Base-by-base conservation (phyloP, 345 rosid genomes). In the Populus tremula region DNA sequence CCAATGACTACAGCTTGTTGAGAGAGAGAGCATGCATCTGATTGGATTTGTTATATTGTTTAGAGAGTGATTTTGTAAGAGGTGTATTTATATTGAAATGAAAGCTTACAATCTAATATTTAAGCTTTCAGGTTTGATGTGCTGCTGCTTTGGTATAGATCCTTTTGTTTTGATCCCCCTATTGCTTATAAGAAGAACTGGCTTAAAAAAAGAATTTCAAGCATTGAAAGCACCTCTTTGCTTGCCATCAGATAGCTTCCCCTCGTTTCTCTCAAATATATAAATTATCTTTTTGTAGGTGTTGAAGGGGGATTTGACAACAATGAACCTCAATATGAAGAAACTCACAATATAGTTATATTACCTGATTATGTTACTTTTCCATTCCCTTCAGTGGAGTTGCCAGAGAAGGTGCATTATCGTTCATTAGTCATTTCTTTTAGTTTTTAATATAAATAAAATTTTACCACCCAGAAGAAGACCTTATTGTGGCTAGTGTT, bases 301-400 rank as follows among this genome's bases (percentile, higher is more conserved):
- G 72, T 92, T 67, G 98, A 92, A 69, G 99, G 98, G 41, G 99
- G 98, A 17, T 96, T 96, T 84, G 99, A 92, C 82, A 92, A 87
- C 88, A 90, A 79, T 77, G 98, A 90, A 75, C 85, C 90, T 70
- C 92, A 91, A 85, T 92, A 91, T 74, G 99, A 96, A 74, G 96
- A 92, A 78, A 84, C 87, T 75, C 84, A 85, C 77, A 87, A 74
- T 68, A 87, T 94, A 62, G 91, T 94, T 69, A 82, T 96, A 71
- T 88, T 96, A 81, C 99, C 98, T 61, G 89, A 84, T 76, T 87
- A 88, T 70, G 87, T 88, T 36, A 82, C 92, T 38, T 91, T 94
- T 70, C 88, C 92, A 18, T 91, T 92, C 82, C 99, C 99, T 81
- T 89, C 92, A 14, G 94, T 96, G 82, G 97, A 94, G 82, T 84